Conservation (phyloP, 2,329 filamentous ascomycete species). For the Penicillium psychrosexuale region DNA sequence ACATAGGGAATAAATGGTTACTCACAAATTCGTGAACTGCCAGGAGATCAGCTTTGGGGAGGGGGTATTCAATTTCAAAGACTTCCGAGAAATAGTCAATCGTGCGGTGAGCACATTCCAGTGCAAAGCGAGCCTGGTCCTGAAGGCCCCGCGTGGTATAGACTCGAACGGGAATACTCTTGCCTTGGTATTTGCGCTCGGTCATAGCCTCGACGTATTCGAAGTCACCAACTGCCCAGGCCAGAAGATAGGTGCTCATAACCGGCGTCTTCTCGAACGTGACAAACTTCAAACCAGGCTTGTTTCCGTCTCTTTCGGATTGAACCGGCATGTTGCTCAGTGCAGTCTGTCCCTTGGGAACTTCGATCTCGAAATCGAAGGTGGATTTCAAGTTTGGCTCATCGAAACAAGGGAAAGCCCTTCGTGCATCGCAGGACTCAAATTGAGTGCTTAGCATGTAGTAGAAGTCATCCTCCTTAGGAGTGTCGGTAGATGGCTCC, state of each 20-base stretch:
- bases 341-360: constrained; percentile 82
- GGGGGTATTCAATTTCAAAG: constrained; percentile 87
- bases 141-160: constrained; percentile 95
- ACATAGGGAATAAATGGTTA: constrained; percentile 23
- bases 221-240: constrained; percentile 95
- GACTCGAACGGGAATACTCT: constrained; percentile 85
- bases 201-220: constrained; percentile 94
- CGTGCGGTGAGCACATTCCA: constrained; percentile 87
- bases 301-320: constrained; percentile 65
- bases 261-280: constrained; percentile 79
- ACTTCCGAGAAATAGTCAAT: constrained; percentile 96
- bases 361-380: constrained; percentile 89
- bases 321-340: constrained; percentile 96
- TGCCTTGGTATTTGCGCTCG: constrained; percentile 83
- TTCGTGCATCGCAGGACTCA: constrained; percentile 89
- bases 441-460: constrained; percentile 94
- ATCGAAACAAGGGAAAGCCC: constrained; percentile 96
- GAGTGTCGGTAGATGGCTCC: constrained; percentile 70
- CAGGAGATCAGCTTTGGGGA: constrained; percentile 86
- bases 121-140: constrained; percentile 82
- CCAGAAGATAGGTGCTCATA: constrained; percentile 87
- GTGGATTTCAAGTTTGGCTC: constrained; percentile 96
- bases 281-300: constrained; percentile 62
- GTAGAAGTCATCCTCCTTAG: constrained; percentile 63
- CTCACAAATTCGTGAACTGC: constrained; percentile 89